A percentile compares a stretch with the other conserved stretches of the same genome.
These are phyloP conservation scores for Cyberlindnera veronae DNA, from an alignment of 805 yeast genomes.

Conservation along the genomic window DNA sequence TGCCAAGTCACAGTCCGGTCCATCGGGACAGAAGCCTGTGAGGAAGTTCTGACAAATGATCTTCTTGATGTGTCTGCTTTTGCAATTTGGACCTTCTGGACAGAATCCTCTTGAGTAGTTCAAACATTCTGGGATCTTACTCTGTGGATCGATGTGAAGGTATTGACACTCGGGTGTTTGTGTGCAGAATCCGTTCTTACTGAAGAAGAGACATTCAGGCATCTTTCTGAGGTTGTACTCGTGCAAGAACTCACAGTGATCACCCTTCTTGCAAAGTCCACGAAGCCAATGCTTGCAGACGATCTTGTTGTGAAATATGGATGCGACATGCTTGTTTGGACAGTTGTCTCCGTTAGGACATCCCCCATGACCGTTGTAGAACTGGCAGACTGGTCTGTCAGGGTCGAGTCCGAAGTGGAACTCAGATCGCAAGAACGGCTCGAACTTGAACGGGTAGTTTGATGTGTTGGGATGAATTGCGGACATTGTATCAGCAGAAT, in stretches of 20 bases:
- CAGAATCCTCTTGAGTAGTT: slow-evolving; percentile 88
- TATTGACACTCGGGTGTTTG: slow-evolving; percentile 93
- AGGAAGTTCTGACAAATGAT: slow-evolving; percentile 74
- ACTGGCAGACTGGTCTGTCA: slow-evolving; percentile 83
- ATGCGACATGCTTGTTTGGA: slow-evolving; percentile 79
- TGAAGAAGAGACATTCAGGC: slow-evolving; percentile 93
- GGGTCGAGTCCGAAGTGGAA: slow-evolving; percentile 83
- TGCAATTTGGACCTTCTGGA: slow-evolving; percentile 84
- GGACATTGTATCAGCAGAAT: slow-evolving; percentile 26
- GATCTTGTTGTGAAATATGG: slow-evolving; percentile 64
- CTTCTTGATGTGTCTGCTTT: slow-evolving; percentile 73
- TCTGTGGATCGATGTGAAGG: slow-evolving; percentile 84
- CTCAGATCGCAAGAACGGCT: slow-evolving; percentile 76
- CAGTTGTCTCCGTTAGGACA: slow-evolving; percentile 89
- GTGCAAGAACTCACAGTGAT: slow-evolving; percentile 92
- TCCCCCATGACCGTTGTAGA: slow-evolving; percentile 57
- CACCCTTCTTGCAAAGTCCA: slow-evolving; percentile 95
- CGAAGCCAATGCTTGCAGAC: slow-evolving; percentile 98
- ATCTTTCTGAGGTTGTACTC: slow-evolving; percentile 90
- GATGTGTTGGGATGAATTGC: slow-evolving; percentile 38
- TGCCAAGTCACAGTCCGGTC: slow-evolving; percentile 62
- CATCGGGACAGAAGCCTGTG: slow-evolving; percentile 92
- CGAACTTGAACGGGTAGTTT: slow-evolving; percentile 59
- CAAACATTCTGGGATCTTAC: slow-evolving; percentile 83
- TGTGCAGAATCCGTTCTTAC: slow-evolving; percentile 79